These are phyloP conservation scores for Serendipita indica DNA, from an alignment of 768 basidiomycete species.

Conservation along the genomic window DNA sequence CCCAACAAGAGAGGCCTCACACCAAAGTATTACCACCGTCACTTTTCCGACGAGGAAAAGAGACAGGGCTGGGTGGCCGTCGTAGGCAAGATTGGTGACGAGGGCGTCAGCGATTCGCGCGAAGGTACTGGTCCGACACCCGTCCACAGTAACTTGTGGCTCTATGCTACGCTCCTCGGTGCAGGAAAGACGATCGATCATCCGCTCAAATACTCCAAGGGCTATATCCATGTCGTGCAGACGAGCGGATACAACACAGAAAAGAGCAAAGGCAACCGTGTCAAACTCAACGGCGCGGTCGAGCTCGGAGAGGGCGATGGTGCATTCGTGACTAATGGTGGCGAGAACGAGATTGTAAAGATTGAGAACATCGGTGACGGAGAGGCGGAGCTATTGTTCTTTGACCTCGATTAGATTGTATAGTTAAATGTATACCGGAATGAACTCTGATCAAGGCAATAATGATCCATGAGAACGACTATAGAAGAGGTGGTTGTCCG, in stretches of 20 bases:
- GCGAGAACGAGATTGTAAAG: constrained; percentile 22
- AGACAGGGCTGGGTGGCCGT: constrained; percentile 51
- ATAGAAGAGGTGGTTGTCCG: constrained; percentile 4
- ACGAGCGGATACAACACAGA: constrained; percentile 62
- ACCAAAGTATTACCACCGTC: constrained; percentile 58
- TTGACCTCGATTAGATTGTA: constrained; percentile 43
- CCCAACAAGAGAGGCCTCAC: constrained; percentile 35
- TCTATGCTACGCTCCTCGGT: constrained; percentile 65
- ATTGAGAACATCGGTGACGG: constrained; percentile 45
- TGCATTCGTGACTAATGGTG: constrained; percentile 31
- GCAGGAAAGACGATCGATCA: constrained; percentile 39
- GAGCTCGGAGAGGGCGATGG: constrained; percentile 79
- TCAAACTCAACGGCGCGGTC: constrained; percentile 36
- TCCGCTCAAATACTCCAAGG: constrained; percentile 38
- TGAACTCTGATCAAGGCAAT: not conserved
- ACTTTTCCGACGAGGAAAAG: constrained; percentile 76
- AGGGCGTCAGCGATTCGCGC: constrained; percentile 44
- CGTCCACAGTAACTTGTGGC: constrained; percentile 47
- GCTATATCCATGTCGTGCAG: constrained; percentile 78
- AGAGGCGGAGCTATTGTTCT: constrained; percentile 62
- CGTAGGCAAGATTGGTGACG: constrained; percentile 54
- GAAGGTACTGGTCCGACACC: constrained; percentile 72
- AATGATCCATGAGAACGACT: not conserved
- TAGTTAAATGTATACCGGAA: not conserved
- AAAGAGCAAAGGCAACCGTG: constrained; percentile 37